Evolutionary conservation across 2,329 filamentous ascomycete genomes (phyloP), one percentile per base, ranked within the genome.

Genomic region (Blastomyces silverae): DNA sequence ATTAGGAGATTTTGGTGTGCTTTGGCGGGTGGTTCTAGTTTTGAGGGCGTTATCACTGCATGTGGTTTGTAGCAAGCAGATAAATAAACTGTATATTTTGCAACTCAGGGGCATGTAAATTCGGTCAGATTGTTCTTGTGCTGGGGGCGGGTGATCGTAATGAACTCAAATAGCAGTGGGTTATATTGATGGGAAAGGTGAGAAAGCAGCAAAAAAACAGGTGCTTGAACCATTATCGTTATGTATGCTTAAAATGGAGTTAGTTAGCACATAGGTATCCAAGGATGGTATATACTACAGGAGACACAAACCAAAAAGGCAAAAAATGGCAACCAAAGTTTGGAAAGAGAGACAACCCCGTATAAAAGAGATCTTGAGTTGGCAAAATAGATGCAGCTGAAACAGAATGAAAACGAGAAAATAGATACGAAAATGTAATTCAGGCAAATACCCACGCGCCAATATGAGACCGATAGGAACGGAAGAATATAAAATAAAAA

Each of bases 371-470:
- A 57, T 57, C 44, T 44, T 37, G 31, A 17, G 17, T 61, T 50
- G 25, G 20, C 20, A 34, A 60, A 61, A 61, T 15, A 48, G 42
- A 61, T 61, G 59, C 44, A 62, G 22, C 22, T 25, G 28, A 55
- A 55, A 55, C 11, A 22, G 44, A 62, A 22, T 28, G 20, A 31
- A 56, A 53, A 15, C 22, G 15, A 44, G 2, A 39, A 55, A 20
- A 25, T n/a, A 28, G 20, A 10, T 20, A 44, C 10, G 46, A 52
- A 52, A 17, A 37, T 25, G n/a, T 48, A 46, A 61, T 25, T 50
- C 39, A 34, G 28, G 25, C 59, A 61, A 61, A 61, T 48, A 50
- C 44, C 59, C 59, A 37, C 59, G 25, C 59, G 59, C 59, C 59
- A 37, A 34, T 50, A 50, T 34, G 34, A 34, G 13, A 55, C 17